Percentiles rank a stretch among this genome's conserved stretches.
These are phyloP conservation scores for Wickerhamiella sorbophila DNA, from an alignment of 805 yeast genomes.

Conservation along the genomic window DNA sequence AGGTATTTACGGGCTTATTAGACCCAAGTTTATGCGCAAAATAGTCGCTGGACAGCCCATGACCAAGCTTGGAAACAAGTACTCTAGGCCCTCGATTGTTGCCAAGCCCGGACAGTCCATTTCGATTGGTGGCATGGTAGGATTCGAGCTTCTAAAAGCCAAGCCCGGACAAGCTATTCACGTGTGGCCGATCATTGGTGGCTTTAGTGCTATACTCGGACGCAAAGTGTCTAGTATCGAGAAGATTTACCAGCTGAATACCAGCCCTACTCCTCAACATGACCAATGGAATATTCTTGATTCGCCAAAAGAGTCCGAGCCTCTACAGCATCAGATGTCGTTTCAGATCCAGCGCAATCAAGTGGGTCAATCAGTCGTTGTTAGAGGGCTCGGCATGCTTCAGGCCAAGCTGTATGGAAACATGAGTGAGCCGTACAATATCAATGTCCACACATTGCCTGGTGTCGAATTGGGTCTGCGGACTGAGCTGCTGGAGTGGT, in stretches of 20 bases:
- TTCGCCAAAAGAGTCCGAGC: conserved; percentile 4
- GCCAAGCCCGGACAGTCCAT: conserved; percentile 23
- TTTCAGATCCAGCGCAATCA: conserved; percentile 8
- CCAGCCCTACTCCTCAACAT: conserved; percentile 11
- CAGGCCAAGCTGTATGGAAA: conserved; percentile 22
- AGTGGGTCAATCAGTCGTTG: conserved; percentile 15
- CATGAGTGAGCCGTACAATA: conserved; percentile 17
- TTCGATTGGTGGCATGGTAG: conserved; percentile 25
- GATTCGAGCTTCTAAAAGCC: conserved; percentile 17
- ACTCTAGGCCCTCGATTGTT: conserved; percentile 14
- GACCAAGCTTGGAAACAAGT: conserved; percentile 16
- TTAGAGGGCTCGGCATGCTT: conserved; percentile 24
- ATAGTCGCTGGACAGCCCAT: conserved; percentile 16
- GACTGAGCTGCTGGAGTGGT: conserved; percentile 14
- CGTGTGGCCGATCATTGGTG: conserved; percentile 22
- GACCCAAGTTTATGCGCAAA: conserved; percentile 14
- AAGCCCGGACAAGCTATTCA: conserved; percentile 15
- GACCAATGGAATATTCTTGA: conserved; percentile 17
- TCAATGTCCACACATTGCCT: conserved; percentile 16
- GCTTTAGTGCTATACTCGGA: conserved; percentile 12
- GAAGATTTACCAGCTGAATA: conserved; percentile 12
- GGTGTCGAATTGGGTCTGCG: conserved; percentile 19
- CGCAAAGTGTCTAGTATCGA: conserved; percentile 16
- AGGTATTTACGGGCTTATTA: conserved; percentile 12
- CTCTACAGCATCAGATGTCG: conserved; percentile 1